phyloP scores from a whole-genome alignment of 306 rosid genomes.

The Prunus davidiana region DNA sequence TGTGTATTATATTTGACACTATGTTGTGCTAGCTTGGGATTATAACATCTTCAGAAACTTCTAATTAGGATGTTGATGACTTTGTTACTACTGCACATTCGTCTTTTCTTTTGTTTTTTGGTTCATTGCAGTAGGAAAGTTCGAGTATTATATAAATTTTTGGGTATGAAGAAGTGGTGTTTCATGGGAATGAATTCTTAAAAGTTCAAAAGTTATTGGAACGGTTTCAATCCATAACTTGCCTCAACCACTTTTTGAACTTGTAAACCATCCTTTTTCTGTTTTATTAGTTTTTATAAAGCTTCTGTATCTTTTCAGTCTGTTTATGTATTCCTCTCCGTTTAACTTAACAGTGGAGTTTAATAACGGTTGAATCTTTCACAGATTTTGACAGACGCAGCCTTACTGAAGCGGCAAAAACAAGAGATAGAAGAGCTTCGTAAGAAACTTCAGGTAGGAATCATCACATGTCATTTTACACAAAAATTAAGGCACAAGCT shows the following conservation, averaged over 20 bases:
- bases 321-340: conserved; percentile 5
- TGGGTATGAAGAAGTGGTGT: background rate
- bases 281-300: background rate
- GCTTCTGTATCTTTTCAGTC: background rate
- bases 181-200: too few species aligned
- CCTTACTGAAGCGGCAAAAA: conserved; percentile 88
- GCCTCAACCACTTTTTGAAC: background rate
- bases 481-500: conserved; percentile 9
- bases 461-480: conserved; percentile 16
- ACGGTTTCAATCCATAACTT: background rate
- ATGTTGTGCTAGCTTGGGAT: background rate
- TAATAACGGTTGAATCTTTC: conserved; percentile 9
- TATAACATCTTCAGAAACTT: background rate
- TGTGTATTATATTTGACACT: background rate
- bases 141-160: background rate
- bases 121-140: background rate
- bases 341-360: conserved; percentile 5
- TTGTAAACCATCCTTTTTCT: background rate
- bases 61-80: background rate
- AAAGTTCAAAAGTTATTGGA: background rate
- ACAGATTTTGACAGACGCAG: conserved; percentile 91
- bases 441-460: conserved; percentile 74
- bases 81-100: background rate
- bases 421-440: conserved; percentile 90
- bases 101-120: background rate